Evolutionary conservation across 1,139 yeast species (phyloP), one percentile per base, ranked within the genome.

Genomic region (Geotrichum phurueaensis): DNA sequence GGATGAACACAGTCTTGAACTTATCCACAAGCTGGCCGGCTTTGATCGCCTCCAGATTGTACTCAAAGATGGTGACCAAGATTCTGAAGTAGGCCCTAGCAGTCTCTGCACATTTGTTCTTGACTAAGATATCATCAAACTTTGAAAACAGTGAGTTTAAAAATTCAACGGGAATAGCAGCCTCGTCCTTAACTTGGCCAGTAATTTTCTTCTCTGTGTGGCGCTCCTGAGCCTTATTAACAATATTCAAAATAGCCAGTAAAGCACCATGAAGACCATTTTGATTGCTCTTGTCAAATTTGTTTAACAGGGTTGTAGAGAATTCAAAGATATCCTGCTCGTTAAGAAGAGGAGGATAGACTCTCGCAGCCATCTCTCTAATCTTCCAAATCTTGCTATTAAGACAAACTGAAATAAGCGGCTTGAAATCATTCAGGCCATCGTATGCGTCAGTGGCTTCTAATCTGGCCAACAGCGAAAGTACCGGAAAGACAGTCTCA

Each of bases 311-410:
- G 1, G 69, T 36, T 25, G 68, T 56, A 1, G 64, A 60, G 20
- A 66, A 61, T 1, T 71, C 62, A 47, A 68, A 69, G n/a, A 70
- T 66, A 6, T 69, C 69, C 0, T 69, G 73, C 25, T 73, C 71
- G 10, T 74, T 71, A 1, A 79, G 72, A 62, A 87, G 73, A 0
- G 86, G 75, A 0, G 86, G 82, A 1, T 89, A 69, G 2, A 91
- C 82, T 69, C 86, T 78, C 0, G 97, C 90, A 0, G 96, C 86
- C 81, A 89, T 82, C 70, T 91, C 96, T 63, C 99, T 80, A 2
- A 92, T 80, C 67, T 89, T 90, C 97, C 97, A 92, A 60, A 80
- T 77, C 54, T 74, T 75, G 65, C 84, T 79, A 0, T 75, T 74
- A 51, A 88, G 71, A 63, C 86, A 82, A 2, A 69, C 64, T 20